These are phyloP conservation scores for Suillus americanus DNA, from an alignment of 768 basidiomycete genomes.

Conservation along the genomic window DNA sequence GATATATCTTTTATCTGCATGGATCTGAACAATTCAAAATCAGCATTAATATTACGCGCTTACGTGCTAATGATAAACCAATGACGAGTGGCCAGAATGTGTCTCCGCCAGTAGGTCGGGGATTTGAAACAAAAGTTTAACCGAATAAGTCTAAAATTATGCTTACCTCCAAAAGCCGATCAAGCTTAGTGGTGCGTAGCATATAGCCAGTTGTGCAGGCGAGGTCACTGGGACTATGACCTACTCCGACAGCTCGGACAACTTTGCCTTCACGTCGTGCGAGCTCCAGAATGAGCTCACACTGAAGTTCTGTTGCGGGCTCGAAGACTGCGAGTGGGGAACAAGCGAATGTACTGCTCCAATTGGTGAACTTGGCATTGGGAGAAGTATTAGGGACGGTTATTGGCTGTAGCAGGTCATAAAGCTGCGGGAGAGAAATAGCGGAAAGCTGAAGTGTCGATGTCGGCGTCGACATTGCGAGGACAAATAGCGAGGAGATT, in stretches of 20 bases:
- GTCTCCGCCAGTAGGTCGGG: background rate
- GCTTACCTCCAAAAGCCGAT: conserved; percentile 75
- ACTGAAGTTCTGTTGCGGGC: conserved; percentile 68
- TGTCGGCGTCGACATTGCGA: conserved; percentile 37
- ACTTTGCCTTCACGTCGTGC: conserved; percentile 69
- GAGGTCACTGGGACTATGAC: conserved; percentile 92
- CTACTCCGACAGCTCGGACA: conserved; percentile 83
- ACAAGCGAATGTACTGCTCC: conserved; percentile 81
- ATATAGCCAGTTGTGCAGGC: conserved; percentile 88
- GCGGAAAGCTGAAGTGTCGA: conserved; percentile 31
- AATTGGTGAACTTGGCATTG: conserved; percentile 68
- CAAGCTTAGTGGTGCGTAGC: conserved; percentile 74
- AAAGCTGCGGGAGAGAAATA: conserved; percentile 48
- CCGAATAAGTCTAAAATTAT: conserved; percentile 18
- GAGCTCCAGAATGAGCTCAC: conserved; percentile 75
- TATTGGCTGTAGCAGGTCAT: conserved; percentile 53
- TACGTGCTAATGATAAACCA: conserved; percentile 3
- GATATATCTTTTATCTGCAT: conserved; percentile 64
- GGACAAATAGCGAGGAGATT: conserved; percentile 36
- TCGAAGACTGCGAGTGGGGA: conserved; percentile 70
- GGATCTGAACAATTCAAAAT: conserved; percentile 49
- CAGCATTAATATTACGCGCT: conserved; percentile 2
- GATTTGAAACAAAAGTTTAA: conserved; percentile 15
- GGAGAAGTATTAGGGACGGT: conserved; percentile 43
- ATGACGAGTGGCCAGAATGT: conserved; percentile 6